Base-by-base conservation (phyloP, 2,329 filamentous ascomycete species). In the Dendrostoma leiphaemia region DNA sequence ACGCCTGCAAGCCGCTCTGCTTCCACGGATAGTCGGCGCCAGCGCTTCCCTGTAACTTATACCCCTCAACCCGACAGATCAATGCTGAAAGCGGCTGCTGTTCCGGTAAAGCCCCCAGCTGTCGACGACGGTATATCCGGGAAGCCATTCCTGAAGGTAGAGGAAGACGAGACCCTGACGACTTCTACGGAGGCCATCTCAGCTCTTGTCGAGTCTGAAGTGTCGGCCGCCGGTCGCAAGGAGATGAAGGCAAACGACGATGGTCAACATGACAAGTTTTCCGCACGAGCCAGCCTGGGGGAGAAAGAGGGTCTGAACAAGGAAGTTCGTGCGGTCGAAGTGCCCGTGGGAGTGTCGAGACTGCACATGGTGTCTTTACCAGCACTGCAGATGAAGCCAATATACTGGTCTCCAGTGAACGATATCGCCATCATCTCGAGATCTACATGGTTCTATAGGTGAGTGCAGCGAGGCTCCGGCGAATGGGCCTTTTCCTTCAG, bases 341-440 rank as follows among this genome's bases (percentile, higher is more conserved):
- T 97, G 2, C 85, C 91, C 3, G 93, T 97, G 1, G 94, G 94
- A 0, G 78, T 94, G 6, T 96, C 92, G n/a, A 83, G 91, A 60
- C 76, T 99, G 54, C 93, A 99, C 67, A 82, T 92, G 64, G 93
- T 97, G 1, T 85, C 89, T 54, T 78, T 97, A 62, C 91, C 93
- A 21, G 82, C 82, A 50, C 73, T 96, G 31, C 80, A 90, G 64
- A 96, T 99, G 91, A 90, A 92, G 69, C 94, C 94, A 0, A 97
- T 97, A 56, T 99, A 99, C 68, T 99, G 94, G 94, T 92, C 88
- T 17, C 93, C 94, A 7, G 81, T 97, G 29, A 91, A 96, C 63
- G 94, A 97, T 65, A 82, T 95, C 29, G 88, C 90, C 6, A 78
- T 85, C 32, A 91, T 97, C 2, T 80, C 88, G 54, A 81, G 94